Evolutionary conservation across 2,329 filamentous ascomycete species (phyloP), one percentile per base, ranked within the genome.

Genomic region (Fusarium sp.): DNA sequence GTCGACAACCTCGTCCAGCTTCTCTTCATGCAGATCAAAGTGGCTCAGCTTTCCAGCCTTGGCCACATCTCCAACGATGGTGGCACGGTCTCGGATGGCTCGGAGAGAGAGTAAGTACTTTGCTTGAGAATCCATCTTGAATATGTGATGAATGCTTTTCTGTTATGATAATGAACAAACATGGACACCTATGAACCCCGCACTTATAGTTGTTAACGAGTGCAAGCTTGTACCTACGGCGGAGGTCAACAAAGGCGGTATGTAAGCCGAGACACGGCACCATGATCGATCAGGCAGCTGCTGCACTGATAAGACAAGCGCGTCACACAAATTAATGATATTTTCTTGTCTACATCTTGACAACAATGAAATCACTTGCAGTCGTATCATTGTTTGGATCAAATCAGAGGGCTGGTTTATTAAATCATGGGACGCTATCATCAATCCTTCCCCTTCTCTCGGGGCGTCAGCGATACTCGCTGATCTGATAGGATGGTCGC

Each of bases 11-110:
- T 80, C 76, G 15, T 78, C 72, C 79, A 87, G 80, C 15, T 80
- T 81, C 7, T 81, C 78, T 20, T 80, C 75, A 11, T 85, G 80
- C 54, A 85, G 84, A 11, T 83, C 79, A 61, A 87, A 87, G 72
- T 86, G 84, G 69, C 78, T 82, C 35, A 87, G 75, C 8, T 80
- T 75, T 4, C 81, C 81, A 5, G 79, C 69, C 64, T 83, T 78
- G n/a, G 86, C 86, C 1, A 81, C 80, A 35, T 81, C 67, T 1
- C 79, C 69, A 17, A 85, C 81, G 17, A 79, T 71, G 27, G 71
- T 73, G 5, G 83, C 80, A 37, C 80, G 79, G 15, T 82, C 82
- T 33, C 84, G 80, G 22, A 85, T 79, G 7, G 83, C 82, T 30
- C 77, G 79, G 0, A 85, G 80, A 27, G 79, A 81, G 4, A 82